Evolutionary conservation across 495 filamentous ascomycete species (phyloP).

Genomic region (Jackrogersella multiformis): DNA sequence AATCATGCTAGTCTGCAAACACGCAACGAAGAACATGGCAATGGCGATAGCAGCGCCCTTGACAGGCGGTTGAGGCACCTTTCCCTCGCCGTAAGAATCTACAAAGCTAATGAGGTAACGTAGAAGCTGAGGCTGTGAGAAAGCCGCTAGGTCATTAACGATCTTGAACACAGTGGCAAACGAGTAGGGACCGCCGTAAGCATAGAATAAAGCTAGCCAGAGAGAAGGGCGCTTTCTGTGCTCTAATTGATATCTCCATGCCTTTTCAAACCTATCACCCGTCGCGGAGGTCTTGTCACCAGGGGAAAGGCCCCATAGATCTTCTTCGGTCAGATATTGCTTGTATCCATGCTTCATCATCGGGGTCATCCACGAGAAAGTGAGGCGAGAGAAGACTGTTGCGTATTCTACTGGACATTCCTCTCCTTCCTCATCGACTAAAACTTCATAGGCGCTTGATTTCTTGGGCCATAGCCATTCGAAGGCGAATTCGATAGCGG

Average conservation of each 20-base stretch:
- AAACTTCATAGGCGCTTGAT: conserved; percentile 79
- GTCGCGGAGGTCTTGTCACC: conserved; percentile 80
- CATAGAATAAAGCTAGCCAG: conserved; percentile 90
- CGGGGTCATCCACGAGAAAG: conserved; percentile 98
- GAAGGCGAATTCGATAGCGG: conserved; percentile 76
- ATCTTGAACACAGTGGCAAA: conserved; percentile 84
- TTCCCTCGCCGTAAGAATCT: conserved; percentile 72
- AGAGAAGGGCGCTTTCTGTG: conserved; percentile 76
- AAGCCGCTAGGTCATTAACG: conserved; percentile 82
- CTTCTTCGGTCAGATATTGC: conserved; percentile 91
- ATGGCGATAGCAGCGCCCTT: conserved; percentile 88
- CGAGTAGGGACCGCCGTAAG: conserved; percentile 85
- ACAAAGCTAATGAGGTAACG: conserved; percentile 87
- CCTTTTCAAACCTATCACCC: conserved; percentile 69
- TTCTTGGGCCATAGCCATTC: conserved; percentile 95
- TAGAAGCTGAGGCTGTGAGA: conserved; percentile 91
- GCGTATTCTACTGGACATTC: conserved; percentile 97
- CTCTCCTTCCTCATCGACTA: conserved; percentile 78
- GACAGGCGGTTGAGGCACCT: conserved; percentile 76
- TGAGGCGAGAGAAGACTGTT: conserved; percentile 90
- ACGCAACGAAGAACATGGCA: conserved; percentile 89
- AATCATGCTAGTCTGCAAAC: conserved; percentile 76
- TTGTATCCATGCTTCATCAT: conserved; percentile 97
- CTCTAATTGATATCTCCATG: conserved; percentile 82
- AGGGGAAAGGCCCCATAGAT: conserved; percentile 91